Evolutionary conservation across 176 grass and related monocot genomes (phyloP).

Genomic region (Lolium perenne): DNA sequence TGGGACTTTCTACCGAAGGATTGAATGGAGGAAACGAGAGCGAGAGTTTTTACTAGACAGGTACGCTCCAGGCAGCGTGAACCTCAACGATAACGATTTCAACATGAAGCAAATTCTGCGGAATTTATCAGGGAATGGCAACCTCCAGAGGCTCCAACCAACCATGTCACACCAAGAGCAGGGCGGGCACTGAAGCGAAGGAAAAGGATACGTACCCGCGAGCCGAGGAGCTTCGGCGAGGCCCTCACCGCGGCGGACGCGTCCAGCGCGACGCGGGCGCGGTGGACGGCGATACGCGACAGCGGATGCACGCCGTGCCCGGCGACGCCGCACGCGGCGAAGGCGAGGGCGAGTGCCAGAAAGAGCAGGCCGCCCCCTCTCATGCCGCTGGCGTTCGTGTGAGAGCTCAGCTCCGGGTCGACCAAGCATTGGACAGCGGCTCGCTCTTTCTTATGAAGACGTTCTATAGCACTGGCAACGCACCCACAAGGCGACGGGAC

Average conservation of each 20-base stretch:
- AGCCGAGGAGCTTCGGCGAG: slow-evolving; percentile 59
- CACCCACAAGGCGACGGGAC: too few relatives aligned
- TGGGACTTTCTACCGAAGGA: neutral
- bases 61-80: neutral
- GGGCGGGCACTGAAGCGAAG: neutral
- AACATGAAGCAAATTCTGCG: neutral
- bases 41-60: too few relatives aligned
- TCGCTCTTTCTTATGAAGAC: too few relatives aligned
- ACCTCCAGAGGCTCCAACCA: neutral
- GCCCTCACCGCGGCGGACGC: slow-evolving; percentile 53
- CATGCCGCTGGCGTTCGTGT: neutral
- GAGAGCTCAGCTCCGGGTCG: neutral
- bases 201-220: slow-evolving; percentile 41
- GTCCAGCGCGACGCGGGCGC: slow-evolving; percentile 58
- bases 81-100: neutral
- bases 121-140: neutral
- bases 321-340: slow-evolving; percentile 6
- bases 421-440: neutral
- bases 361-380: neutral
- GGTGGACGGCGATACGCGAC: slow-evolving; percentile 72
- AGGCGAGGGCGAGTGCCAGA: neutral
- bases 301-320: slow-evolving; percentile 72
- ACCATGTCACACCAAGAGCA: neutral
- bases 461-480: too few relatives aligned
- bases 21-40: too few relatives aligned